Evolutionary conservation across 345 rosid species (phyloP), one percentile per base, ranked within the genome.

Genomic region (Orychophragmus violaceus): DNA sequence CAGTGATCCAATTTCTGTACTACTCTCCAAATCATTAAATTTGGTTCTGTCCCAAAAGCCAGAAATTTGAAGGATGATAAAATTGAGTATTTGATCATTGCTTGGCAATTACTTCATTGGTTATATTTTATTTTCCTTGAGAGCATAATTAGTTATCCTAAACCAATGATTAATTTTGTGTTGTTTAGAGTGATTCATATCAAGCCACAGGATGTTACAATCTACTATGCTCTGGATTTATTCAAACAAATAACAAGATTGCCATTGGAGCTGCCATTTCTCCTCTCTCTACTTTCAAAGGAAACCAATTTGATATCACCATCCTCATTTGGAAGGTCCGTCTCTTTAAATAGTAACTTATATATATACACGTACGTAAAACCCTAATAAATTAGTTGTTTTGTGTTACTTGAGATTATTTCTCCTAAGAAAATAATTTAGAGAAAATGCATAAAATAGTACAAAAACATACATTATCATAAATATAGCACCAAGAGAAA

Each of bases 201-300:
- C 94, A 91, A 81, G 98, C 91, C 39, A 91, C 99, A 24, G 98
- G 99, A 5, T 95, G 99, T 69, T 95, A 95, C 81, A 95, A 95
- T 68, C 97, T 95, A 27, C 79, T 91, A 10, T 95, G 99, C 52
- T 63, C 96, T 2, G 99, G 99, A 59, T 95, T 95, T 73, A 82
- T 95, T 69, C 99, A 91, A 77, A 95, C 95, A n/a, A 87, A 91
- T 44, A 85, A 91, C 57, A 85, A 83, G 76, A 77, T 95, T 71
- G 99, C 99, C 59, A 91, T 95, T 69, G 99, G 99, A 21, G 99
- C 99, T n/a, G 91, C 97, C 77, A 95, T 95, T 65, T 95, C 98
- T 51, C 98, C 99, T 10, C 76, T 95, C 33, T 95, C 99, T 9
- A 67, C 76, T 7, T 82, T 60, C 59, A 64, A 75, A 55, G 81